These are phyloP conservation scores for Austroboletus novae-zelandiae DNA, from an alignment of 1,284 basidiomycete genomes.

Conservation along the genomic window DNA sequence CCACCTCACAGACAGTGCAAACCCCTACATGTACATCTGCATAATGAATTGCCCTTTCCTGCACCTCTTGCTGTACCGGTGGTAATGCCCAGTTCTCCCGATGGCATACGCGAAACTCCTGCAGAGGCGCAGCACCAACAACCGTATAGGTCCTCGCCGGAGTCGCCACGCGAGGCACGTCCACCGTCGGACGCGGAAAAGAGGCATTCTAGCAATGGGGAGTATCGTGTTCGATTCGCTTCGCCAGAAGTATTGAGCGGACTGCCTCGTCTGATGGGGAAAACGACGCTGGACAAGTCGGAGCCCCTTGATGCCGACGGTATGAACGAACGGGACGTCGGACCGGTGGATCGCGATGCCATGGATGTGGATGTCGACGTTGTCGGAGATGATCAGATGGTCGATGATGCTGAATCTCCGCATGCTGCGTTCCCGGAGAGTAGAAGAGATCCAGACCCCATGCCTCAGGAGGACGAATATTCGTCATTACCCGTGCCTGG, in stretches of 20 bases:
- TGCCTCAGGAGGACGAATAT: not conserved
- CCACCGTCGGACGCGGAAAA: constrained; percentile 12
- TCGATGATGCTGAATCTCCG: not conserved
- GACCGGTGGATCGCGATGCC: constrained; percentile 7
- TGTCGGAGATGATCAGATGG: constrained; percentile 5
- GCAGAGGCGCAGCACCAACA: constrained; percentile 27
- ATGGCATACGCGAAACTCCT: constrained; percentile 24
- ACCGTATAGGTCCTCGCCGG: constrained; percentile 20
- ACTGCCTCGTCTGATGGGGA: constrained; percentile 13
- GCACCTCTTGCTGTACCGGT: constrained; percentile 9
- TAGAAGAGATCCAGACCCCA: not conserved
- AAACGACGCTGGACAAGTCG: not conserved
- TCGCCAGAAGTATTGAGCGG: constrained; percentile 29
- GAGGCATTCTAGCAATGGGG: constrained; percentile 13
- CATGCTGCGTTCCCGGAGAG: not conserved
- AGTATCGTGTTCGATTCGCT: constrained; percentile 30
- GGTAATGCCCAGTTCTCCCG: constrained; percentile 9
- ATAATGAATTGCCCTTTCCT: constrained; percentile 14
- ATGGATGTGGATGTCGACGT: constrained; percentile 27
- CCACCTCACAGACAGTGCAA: constrained; percentile 23
- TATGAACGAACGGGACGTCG: not conserved
- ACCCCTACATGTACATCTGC: constrained; percentile 29
- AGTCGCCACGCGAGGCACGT: constrained; percentile 8
- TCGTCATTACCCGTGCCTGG: not conserved
- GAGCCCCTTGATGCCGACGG: not conserved